phyloP scores from a whole-genome alignment of 805 yeast species.

The Ogataea methylovora region DNA sequence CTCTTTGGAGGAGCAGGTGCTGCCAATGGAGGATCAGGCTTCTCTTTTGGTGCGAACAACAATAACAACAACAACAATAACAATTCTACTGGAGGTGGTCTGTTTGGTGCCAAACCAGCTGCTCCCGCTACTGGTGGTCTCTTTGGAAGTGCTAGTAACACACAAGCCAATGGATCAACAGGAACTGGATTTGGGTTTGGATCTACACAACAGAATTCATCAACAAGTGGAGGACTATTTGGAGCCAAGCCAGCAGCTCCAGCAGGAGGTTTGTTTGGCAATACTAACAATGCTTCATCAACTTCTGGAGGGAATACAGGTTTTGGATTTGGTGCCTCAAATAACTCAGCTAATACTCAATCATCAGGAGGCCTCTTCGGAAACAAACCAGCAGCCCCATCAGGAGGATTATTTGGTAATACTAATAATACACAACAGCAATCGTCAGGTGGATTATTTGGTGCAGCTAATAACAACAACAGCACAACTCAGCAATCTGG shows the following conservation, averaged over 20 bases:
- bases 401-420: conserved; percentile 30
- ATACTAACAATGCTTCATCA: conserved; percentile 3
- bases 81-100: conserved; percentile 7
- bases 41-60: neutral
- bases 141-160: conserved; percentile 11
- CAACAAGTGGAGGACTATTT: conserved; percentile 17
- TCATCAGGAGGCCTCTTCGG: conserved; percentile 11
- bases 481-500: conserved; percentile 22
- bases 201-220: conserved; percentile 1
- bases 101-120: conserved; percentile 22
- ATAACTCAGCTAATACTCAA: too few relatives aligned
- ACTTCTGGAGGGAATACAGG: conserved; percentile 4
- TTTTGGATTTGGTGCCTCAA: conserved; percentile 5
- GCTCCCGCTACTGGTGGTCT: conserved; percentile 9
- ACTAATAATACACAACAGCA: neutral
- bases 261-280: conserved; percentile 30
- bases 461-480: neutral
- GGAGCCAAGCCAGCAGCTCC: conserved; percentile 13
- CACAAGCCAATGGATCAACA: conserved; percentile 2
- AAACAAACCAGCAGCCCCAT: conserved; percentile 9
- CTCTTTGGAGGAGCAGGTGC: neutral
- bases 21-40: neutral
- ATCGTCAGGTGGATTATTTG: conserved; percentile 4
- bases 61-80: neutral
- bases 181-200: too few relatives aligned